These are phyloP conservation scores for Drosera capensis DNA, from an alignment of 148 eudicot genomes.

Conservation along the genomic window DNA sequence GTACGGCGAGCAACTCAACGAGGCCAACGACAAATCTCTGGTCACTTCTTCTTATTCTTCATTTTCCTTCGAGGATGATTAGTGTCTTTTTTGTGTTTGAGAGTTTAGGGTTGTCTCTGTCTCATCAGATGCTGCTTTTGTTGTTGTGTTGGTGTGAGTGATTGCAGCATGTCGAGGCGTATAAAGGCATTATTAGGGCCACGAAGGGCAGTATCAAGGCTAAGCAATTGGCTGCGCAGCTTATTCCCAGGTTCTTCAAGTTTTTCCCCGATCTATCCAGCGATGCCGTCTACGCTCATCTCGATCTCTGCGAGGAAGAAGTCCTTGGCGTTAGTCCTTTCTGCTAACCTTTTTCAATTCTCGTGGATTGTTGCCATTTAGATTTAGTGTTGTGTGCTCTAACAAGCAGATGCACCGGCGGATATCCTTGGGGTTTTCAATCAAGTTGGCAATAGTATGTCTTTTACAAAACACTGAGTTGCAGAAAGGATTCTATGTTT, in stretches of 20 bases:
- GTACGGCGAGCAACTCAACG: slow-evolving; percentile 67
- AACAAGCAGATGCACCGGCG: no score
- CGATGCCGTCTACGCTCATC: slow-evolving; percentile 58
- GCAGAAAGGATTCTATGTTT: no score
- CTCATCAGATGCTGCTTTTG: slow-evolving; percentile 2
- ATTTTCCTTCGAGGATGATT: no score
- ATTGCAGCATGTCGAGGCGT: slow-evolving; percentile 54
- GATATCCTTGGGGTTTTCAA: no score
- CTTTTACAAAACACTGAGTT: no score
- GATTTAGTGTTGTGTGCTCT: no score
- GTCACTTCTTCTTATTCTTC: slow-evolving; percentile 20
- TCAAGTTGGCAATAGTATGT: no score
- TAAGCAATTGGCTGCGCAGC: slow-evolving; percentile 85
- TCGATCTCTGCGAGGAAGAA: slow-evolving; percentile 86
- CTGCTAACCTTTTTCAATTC: background rate
- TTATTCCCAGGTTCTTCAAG: slow-evolving; percentile 86
- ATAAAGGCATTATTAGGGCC: slow-evolving; percentile 51
- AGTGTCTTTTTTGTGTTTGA: no score
- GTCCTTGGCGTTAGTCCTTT: slow-evolving; percentile 72
- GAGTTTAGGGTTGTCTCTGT: background rate
- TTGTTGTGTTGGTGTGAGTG: no score
- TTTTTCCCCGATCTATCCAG: slow-evolving; percentile 49
- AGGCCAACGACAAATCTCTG: slow-evolving; percentile 89
- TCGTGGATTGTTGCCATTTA: no score
- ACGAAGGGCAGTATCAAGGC: slow-evolving; percentile 68